These are phyloP conservation scores for Phytophthora sp. DNA, from an alignment of 352 stramenopile genomes.

Conservation along the genomic window DNA sequence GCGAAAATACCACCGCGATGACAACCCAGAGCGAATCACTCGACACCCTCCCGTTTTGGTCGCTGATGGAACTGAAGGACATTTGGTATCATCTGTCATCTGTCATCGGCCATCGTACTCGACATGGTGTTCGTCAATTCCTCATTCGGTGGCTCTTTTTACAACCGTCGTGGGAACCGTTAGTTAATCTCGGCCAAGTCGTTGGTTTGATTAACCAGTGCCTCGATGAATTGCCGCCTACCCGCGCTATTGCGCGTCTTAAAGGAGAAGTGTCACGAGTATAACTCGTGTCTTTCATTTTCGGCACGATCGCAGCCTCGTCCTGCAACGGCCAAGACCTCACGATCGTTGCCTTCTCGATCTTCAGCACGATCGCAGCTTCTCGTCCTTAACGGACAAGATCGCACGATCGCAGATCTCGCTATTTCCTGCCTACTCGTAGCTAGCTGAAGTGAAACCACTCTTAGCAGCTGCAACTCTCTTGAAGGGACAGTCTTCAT, in stretches of 20 bases:
- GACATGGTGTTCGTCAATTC: constrained; percentile 11
- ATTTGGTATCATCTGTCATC: constrained; percentile 1
- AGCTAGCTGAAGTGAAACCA: too few species aligned
- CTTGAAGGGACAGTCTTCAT: too few species aligned
- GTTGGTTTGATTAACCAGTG: neutral
- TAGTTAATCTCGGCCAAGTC: neutral
- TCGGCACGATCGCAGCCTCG: too few species aligned
- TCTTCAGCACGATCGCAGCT: too few species aligned
- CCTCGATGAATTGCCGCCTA: neutral
- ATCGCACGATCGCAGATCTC: too few species aligned
- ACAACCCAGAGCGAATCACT: neutral
- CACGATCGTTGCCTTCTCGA: too few species aligned
- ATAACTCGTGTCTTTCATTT: too few species aligned
- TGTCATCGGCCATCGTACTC: neutral
- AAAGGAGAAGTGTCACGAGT: neutral
- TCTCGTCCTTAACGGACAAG: too few species aligned
- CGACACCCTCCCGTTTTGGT: neutral
- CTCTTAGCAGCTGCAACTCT: too few species aligned
- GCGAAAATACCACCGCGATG: constrained; percentile 6
- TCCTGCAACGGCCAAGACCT: too few species aligned
- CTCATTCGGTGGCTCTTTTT: constrained; percentile 9
- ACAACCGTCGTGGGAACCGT: neutral
- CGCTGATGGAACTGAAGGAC: constrained; percentile 7
- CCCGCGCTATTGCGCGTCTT: neutral
- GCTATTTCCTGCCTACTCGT: too few species aligned